These are phyloP conservation scores for Trichosporon sp. DNA, from an alignment of 1,284 basidiomycete genomes.

Conservation along the genomic window DNA sequence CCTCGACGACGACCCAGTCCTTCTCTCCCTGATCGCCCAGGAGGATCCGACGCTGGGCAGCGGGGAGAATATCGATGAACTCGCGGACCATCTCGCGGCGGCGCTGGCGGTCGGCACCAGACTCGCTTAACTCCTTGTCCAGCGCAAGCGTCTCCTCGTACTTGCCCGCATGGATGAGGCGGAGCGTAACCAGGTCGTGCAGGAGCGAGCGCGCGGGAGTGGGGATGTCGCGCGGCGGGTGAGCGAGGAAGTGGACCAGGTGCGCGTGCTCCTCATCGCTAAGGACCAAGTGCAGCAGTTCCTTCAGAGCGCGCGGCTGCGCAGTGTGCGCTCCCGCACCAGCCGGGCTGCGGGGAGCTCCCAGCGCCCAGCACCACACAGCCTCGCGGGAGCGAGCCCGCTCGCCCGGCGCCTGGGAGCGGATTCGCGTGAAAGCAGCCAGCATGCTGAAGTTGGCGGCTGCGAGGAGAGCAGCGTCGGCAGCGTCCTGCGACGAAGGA, in stretches of 20 bases:
- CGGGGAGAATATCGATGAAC: slow-evolving; percentile 65
- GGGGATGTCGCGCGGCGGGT: slow-evolving; percentile 60
- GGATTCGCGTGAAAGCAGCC: slow-evolving; percentile 40
- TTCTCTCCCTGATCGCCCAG: slow-evolving; percentile 26
- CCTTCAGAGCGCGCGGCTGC: slow-evolving; percentile 41
- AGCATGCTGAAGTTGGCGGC: slow-evolving; percentile 36
- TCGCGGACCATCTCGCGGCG: slow-evolving; percentile 69
- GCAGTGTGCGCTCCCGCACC: slow-evolving; percentile 38
- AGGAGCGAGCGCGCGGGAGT: slow-evolving; percentile 63
- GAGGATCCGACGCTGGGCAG: slow-evolving; percentile 58
- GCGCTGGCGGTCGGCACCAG: slow-evolving; percentile 56
- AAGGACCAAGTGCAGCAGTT: slow-evolving; percentile 51
- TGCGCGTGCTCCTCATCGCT: slow-evolving; percentile 46
- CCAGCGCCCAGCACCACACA: slow-evolving; percentile 49
- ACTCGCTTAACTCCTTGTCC: slow-evolving; percentile 61
- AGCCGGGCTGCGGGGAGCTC: slow-evolving; percentile 37
- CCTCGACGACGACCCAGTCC: slow-evolving; percentile 13
- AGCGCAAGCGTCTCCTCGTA: slow-evolving; percentile 73
- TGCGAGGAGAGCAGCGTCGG: slow-evolving; percentile 37
- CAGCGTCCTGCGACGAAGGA: slow-evolving; percentile 27
- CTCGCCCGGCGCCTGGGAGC: slow-evolving; percentile 27
- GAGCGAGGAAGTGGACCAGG: slow-evolving; percentile 48
- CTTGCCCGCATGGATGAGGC: slow-evolving; percentile 73
- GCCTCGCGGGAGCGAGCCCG: slow-evolving; percentile 36
- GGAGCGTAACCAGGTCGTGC: slow-evolving; percentile 78